phyloP scores from a whole-genome alignment of 192 early-diverging fungal genomes.

The Coemansia sp. region DNA sequence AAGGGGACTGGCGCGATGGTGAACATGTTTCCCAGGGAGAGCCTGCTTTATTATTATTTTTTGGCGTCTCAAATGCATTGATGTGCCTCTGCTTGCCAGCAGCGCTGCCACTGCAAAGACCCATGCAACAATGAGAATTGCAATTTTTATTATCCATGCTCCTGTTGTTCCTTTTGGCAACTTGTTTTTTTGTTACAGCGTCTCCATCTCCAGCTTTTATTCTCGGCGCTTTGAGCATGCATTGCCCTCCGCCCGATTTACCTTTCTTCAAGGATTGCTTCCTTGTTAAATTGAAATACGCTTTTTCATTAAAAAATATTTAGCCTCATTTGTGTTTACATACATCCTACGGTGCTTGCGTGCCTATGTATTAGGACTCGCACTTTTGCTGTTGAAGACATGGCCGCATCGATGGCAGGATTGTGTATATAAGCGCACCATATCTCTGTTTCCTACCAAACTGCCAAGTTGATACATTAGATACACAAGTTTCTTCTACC shows the following conservation, averaged over 20 bases:
- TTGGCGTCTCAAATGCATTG: not conserved
- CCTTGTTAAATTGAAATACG: not conserved
- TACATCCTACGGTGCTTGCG: not conserved
- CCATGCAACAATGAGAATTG: conserved; percentile 40
- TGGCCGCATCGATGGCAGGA: not conserved
- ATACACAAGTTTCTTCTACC: not conserved
- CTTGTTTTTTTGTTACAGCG: conserved; percentile 10
- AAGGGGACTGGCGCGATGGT: not conserved
- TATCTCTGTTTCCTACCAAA: not conserved
- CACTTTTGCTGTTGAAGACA: not conserved
- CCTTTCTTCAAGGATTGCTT: conserved; percentile 2
- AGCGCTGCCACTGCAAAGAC: conserved; percentile 26
- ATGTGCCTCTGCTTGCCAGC: not conserved
- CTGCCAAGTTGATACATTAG: not conserved
- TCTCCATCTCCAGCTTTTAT: not conserved
- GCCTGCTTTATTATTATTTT: conserved; percentile 5
- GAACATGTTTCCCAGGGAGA: not conserved
- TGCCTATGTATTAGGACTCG: not conserved
- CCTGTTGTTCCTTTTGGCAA: conserved; percentile 9
- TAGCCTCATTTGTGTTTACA: not conserved
- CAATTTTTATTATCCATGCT: conserved; percentile 35
- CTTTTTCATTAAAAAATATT: conserved; percentile 8
- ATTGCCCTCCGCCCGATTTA: conserved; percentile 5
- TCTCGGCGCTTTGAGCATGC: not conserved
- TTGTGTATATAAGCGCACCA: not conserved